phyloP scores from a whole-genome alignment of 2,329 filamentous ascomycete species.

The Graphiopsis chlorocephala region DNA sequence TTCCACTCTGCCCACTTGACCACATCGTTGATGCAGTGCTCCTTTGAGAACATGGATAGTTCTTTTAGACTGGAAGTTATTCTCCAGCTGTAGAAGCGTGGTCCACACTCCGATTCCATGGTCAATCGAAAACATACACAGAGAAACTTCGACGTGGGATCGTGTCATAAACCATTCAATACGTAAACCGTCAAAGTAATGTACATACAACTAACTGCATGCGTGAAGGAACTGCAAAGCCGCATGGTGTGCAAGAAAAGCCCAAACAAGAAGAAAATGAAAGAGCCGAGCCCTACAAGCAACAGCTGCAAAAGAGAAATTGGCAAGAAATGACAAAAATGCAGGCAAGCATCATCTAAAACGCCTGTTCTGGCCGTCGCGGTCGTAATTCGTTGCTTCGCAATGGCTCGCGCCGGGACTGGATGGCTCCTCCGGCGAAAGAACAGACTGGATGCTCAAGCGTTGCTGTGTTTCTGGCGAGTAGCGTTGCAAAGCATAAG shows the following conservation, averaged over 20 bases:
- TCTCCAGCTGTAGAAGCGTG: neutral
- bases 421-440: conserved; percentile 19
- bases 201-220: neutral
- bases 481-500: conserved; percentile 1
- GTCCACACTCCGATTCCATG: too few relatives aligned
- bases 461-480: conserved; percentile 13
- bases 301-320: neutral
- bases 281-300: neutral
- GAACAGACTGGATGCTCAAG: conserved; percentile 10
- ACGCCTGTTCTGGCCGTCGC: neutral
- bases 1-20: neutral
- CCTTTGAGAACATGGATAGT: too few relatives aligned
- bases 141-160: neutral
- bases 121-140: too few relatives aligned
- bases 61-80: neutral
- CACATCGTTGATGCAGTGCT: too few relatives aligned
- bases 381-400: neutral
- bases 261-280: neutral
- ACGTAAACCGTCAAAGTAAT: neutral
- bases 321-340: neutral
- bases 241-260: neutral
- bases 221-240: neutral
- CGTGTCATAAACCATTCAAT: neutral
- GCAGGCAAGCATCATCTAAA: neutral
- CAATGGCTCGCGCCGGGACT: neutral